Evolutionary conservation across 192 early-diverging fungal species (phyloP).

Genomic region (Coemansia sp.): DNA sequence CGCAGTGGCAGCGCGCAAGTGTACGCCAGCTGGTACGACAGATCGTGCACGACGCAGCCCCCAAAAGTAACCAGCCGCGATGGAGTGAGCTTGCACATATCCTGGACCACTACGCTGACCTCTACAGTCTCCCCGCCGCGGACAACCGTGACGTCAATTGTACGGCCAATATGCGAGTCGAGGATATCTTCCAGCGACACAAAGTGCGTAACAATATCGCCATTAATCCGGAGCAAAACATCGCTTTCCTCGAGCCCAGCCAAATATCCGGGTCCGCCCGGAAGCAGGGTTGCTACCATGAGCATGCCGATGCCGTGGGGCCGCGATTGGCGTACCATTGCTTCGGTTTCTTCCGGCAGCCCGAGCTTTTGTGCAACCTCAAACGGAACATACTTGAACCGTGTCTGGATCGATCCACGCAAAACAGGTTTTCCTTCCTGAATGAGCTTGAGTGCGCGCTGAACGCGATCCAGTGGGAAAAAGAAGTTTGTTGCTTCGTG

Average conservation of each 20-base stretch:
- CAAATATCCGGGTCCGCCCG: conserved; percentile 66
- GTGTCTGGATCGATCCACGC: conserved; percentile 75
- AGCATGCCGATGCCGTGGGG: conserved; percentile 74
- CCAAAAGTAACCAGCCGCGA: conserved; percentile 83
- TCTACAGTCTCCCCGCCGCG: conserved; percentile 58
- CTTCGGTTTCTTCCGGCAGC: conserved; percentile 65
- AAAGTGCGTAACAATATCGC: conserved; percentile 69
- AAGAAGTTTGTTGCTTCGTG: conserved; percentile 73
- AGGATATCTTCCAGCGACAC: conserved; percentile 62
- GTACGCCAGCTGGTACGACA: conserved; percentile 78
- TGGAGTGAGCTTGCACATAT: conserved; percentile 78
- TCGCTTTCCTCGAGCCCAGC: conserved; percentile 67
- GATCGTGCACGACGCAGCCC: conserved; percentile 72
- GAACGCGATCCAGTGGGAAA: conserved; percentile 73
- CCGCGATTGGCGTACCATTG: conserved; percentile 59
- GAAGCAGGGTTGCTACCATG: conserved; percentile 61
- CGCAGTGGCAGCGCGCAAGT: conserved; percentile 65
- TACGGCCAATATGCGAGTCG: conserved; percentile 62
- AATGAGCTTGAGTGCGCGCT: conserved; percentile 63
- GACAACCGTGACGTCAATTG: conserved; percentile 57
- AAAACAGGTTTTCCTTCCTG: conserved; percentile 59
- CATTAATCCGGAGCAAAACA: conserved; percentile 67
- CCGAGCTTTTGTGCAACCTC: conserved; percentile 73
- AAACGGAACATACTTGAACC: conserved; percentile 69
- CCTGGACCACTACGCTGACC: conserved; percentile 60